phyloP scores from a whole-genome alignment of 805 yeast genomes.

The Sungouiozyma ichnusensis region DNA sequence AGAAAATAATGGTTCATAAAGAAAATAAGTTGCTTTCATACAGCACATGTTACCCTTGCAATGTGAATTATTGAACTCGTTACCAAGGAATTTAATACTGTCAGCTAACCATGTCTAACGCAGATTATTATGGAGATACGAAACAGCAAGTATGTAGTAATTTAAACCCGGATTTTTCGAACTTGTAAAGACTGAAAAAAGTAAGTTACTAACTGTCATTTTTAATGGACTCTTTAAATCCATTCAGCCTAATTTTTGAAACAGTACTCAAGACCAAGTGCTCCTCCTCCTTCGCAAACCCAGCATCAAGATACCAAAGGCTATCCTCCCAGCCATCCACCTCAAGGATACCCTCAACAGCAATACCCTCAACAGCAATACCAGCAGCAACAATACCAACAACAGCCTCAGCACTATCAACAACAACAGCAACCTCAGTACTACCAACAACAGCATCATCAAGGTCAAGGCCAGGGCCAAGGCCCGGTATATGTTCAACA shows the following conservation, averaged over 20 bases:
- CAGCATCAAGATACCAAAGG: conserved; percentile 4
- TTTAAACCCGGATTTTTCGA: not conserved
- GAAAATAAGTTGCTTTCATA: too few species aligned
- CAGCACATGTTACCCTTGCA: too few species aligned
- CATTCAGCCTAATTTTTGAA: too few species aligned
- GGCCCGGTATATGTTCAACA: conserved; percentile 43
- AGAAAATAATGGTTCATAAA: too few species aligned
- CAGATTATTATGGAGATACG: conserved; percentile 16
- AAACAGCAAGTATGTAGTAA: conserved; percentile 7
- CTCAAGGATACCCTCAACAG: conserved; percentile 29
- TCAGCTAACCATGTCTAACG: too few species aligned
- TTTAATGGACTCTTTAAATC: too few species aligned
- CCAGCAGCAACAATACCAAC: conserved; percentile 31
- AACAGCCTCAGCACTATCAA: conserved; percentile 31
- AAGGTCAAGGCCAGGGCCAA: conserved; percentile 34
- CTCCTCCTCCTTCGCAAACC: conserved; percentile 19
- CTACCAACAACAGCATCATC: conserved; percentile 8
- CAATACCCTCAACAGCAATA: conserved; percentile 34
- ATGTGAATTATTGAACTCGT: too few species aligned
- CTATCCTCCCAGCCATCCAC: conserved; percentile 11
- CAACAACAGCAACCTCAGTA: conserved; percentile 7
- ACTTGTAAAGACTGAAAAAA: too few species aligned
- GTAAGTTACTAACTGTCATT: not conserved
- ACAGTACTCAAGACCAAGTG: conserved; percentile 15
- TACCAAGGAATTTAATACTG: too few species aligned